Base-by-base conservation (phyloP, 2,329 filamentous ascomycete species). In the Colletotrichum orchidophilum region DNA sequence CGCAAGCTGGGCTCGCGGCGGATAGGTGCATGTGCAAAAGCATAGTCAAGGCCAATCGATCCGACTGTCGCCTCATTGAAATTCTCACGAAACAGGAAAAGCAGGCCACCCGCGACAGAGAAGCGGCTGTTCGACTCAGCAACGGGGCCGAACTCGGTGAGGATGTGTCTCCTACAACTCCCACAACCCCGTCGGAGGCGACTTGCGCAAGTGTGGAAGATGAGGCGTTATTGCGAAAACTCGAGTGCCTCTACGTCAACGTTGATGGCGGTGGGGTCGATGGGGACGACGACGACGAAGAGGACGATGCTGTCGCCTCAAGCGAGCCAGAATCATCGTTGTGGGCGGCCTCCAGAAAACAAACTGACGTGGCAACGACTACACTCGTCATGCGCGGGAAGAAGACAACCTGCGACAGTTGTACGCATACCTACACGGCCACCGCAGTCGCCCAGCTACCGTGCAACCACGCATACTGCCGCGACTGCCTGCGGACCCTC, bases 401-500 rank as follows among this genome's bases (percentile, higher is more conserved):
- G 26, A 13, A 21, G 15, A 52, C 29, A 15, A 24, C 9, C 6
- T 67, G 69, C 50, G 39, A 11, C 6, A 50, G 52, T 21, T 71
- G 63, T 5, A 2, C 35, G 4, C 27, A 50, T 3, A 21, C 53
- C 2, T 52, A 52, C 29, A 2, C 21, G 21, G 3, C 42, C 11
- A 55, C 18, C 24, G 18, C 55, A 26, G 12, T 71, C 13, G 29
- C 62, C 1, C 62, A 42, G 35, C 75, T 63, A 13, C 78, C 83
- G 27, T 81, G 88, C 76, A 11, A 76, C 0, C 87, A 91, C 72
- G 74, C 82, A 3, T 91, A 90, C 76, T 91, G 89, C 73, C 75
- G 76, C 0, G 72, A 72, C 1, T 91, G 89, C 74, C 73, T 91
- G 0, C 74, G 74, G 2, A 66, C 71, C 0, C 81, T 90, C 0